Base-by-base conservation (phyloP, 257 asterid species). In the Nyctanthes arbortristis region DNA sequence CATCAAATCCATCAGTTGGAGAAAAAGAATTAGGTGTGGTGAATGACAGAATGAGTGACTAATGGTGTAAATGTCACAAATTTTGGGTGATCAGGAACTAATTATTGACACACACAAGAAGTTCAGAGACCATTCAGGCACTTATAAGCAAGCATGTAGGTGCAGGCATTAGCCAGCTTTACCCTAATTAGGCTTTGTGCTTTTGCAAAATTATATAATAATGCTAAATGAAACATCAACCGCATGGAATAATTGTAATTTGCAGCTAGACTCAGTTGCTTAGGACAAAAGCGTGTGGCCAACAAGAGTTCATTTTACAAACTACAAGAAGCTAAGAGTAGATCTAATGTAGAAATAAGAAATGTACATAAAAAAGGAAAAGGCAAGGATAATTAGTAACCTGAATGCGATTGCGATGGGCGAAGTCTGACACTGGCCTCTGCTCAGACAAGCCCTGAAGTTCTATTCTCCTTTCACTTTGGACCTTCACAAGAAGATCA, bases 371-470 rank as follows among this genome's bases (percentile, higher is more conserved):
- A n/a, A 4, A 43, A n/a, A 43, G 2, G 54, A 39, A 61, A 28
- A 36, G 24, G 24, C 27, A 28, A 20, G 35, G 59, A 29, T 36
- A 62, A 61, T 18, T 35, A 35, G 67, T 69, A 66, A 91, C 99
- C 96, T 94, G 97, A 73, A 94, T 91, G 30, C 99, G 97, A 77
- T 81, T 87, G 61, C 99, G 96, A 73, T 89, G 91, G 59, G 88
- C 85, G 71, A 94, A 94, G 52, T 69, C 86, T 11, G 97, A 84
- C 36, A 94, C 99, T 7, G 84, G 93, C 73, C 79, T 81, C 64
- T 69, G 70, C 78, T 84, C 95, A 34, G 73, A 66, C 72, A 94
- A 73, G 63, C 75, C 79, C 47, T 70, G 75, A 73, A 94, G 90
- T 77, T 94, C 99, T 29, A 31, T 80, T 73, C 80, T 79, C 78